These are phyloP conservation scores for Suhomyces chickasaworum DNA, from an alignment of 1,139 yeast species.

Conservation along the genomic window DNA sequence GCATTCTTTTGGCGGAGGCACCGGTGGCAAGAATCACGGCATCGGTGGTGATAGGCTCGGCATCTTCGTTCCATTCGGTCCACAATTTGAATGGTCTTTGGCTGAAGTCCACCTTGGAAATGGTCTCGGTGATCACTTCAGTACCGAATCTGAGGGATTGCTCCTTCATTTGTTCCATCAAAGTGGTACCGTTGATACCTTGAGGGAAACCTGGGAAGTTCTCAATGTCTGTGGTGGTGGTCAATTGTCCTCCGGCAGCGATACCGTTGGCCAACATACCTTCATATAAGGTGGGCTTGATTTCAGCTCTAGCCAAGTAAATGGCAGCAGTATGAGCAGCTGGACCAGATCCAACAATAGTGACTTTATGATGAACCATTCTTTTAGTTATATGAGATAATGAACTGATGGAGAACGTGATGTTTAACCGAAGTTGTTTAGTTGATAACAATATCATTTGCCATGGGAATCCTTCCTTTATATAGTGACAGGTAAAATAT, in stretches of 20 bases:
- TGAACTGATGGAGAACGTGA: not conserved
- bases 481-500: conserved; percentile 2
- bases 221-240: conserved; percentile 96
- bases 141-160: conserved; percentile 90
- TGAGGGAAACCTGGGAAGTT: conserved; percentile 98
- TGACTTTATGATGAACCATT: conserved; percentile 87
- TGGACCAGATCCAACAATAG: conserved; percentile 96
- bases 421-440: not conserved
- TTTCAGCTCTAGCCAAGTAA: conserved; percentile 93
- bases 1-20: conserved; percentile 93
- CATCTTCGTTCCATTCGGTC: conserved; percentile 92
- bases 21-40: conserved; percentile 95
- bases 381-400: conserved; percentile 23
- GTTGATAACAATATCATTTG: not conserved
- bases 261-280: conserved; percentile 97
- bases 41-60: conserved; percentile 87
- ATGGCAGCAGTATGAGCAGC: conserved; percentile 99
- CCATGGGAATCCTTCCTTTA: conserved; percentile 1
- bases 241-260: conserved; percentile 98
- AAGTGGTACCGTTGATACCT: conserved; percentile 83
- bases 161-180: conserved; percentile 92
- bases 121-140: conserved; percentile 89
- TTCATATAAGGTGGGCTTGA: conserved; percentile 89
- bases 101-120: conserved; percentile 85
- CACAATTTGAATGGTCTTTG: conserved; percentile 91